Evolutionary conservation across 176 grass and related monocot species (phyloP).

Genomic region (Oryza punctata): DNA sequence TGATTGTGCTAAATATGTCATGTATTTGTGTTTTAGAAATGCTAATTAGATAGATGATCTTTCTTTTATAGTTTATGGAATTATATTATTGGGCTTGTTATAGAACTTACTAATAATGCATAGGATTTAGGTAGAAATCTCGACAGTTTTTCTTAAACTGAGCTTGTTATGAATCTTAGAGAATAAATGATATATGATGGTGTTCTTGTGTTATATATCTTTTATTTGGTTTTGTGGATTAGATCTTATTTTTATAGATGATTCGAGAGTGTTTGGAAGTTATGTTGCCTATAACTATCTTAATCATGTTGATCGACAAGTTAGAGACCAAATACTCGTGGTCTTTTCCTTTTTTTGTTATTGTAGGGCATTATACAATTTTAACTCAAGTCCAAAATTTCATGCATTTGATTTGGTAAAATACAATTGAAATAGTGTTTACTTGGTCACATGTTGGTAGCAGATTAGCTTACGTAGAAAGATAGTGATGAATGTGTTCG

Average conservation of each 20-base stretch:
- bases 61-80: constrained; percentile 11
- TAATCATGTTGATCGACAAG: background rate
- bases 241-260: background rate
- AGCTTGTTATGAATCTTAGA: constrained; percentile 15
- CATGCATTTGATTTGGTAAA: background rate
- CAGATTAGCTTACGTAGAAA: too few species aligned
- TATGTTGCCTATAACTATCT: background rate
- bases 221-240: background rate
- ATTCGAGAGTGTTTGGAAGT: background rate
- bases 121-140: constrained; percentile 34
- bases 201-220: too few species aligned
- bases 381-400: too few species aligned
- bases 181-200: constrained; percentile 26
- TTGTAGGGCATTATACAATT: background rate
- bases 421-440: too few species aligned
- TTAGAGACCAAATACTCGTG: background rate
- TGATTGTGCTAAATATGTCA: background rate
- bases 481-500: too few species aligned
- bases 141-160: background rate
- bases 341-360: background rate
- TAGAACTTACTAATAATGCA: background rate
- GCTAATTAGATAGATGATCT: constrained; percentile 25
- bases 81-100: constrained; percentile 30
- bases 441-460: too few species aligned
- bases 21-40: constrained; percentile 15